Evolutionary conservation across 805 yeast species (phyloP).

Genomic region (Candida taoyuanica): DNA sequence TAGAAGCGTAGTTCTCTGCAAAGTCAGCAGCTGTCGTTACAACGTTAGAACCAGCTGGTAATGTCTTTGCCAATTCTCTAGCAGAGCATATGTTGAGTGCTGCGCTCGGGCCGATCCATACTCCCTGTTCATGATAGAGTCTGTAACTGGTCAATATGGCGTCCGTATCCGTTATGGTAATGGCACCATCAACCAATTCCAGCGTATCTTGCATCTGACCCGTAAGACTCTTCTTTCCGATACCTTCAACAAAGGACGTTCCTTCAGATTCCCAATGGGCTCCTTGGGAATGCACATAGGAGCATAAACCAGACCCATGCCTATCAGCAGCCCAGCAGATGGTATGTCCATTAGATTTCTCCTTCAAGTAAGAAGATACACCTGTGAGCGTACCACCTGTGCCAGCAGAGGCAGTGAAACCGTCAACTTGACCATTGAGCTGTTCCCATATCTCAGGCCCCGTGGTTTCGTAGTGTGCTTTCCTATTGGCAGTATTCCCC

Average conservation of each 20-base stretch:
- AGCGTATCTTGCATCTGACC: conserved; percentile 21
- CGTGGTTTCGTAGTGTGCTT: conserved; percentile 60
- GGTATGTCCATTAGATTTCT: conserved; percentile 31
- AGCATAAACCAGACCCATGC: conserved; percentile 66
- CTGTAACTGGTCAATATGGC: conserved; percentile 17
- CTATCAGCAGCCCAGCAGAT: conserved; percentile 69
- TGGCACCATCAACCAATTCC: conserved; percentile 16
- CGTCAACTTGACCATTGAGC: conserved; percentile 47
- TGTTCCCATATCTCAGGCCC: conserved; percentile 78
- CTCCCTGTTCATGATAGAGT: conserved; percentile 16
- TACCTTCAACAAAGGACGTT: conserved; percentile 24
- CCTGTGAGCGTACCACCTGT: conserved; percentile 85
- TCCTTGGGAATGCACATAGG: conserved; percentile 20
- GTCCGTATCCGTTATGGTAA: conserved; percentile 18
- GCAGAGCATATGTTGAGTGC: conserved; percentile 25
- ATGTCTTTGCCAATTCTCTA: conserved; percentile 14
- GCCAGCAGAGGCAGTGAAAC: conserved; percentile 72
- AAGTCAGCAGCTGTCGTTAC: conserved; percentile 25
- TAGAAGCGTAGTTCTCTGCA: conserved; percentile 22
- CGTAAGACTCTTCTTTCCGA: conserved; percentile 23
- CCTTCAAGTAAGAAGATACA: conserved; percentile 58
- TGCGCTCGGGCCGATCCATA: conserved; percentile 24
- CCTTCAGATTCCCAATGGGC: conserved; percentile 23
- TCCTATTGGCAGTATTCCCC: conserved; percentile 73
- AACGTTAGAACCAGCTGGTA: conserved; percentile 25